phyloP scores from a whole-genome alignment of 768 basidiomycete genomes.

The Lactarius indigo region DNA sequence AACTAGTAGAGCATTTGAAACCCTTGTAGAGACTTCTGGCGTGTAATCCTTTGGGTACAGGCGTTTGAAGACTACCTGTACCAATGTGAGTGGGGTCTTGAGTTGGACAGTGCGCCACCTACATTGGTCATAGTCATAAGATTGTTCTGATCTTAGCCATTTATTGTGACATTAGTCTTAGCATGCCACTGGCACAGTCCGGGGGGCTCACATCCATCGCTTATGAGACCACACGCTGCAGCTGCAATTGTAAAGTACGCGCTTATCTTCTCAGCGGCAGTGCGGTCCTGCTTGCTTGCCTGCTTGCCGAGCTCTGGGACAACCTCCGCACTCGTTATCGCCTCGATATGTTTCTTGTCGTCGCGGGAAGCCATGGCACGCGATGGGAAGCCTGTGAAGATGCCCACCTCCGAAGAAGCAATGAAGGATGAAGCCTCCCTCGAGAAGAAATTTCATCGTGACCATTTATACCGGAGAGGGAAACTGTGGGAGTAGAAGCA shows the following conservation, averaged over 20 bases:
- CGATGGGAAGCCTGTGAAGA: neutral
- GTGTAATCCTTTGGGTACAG: conserved; percentile 66
- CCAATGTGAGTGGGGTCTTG: conserved; percentile 21
- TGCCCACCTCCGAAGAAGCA: neutral
- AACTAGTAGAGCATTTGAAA: conserved; percentile 67
- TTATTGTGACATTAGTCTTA: conserved; percentile 6
- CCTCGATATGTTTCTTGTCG: conserved; percentile 2
- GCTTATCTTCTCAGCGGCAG: conserved; percentile 43
- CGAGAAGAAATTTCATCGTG: neutral
- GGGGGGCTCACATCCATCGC: conserved; percentile 49
- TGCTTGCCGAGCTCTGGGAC: conserved; percentile 16
- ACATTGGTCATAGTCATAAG: conserved; percentile 70
- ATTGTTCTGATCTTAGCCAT: conserved; percentile 56
- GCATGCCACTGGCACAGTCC: conserved; percentile 1
- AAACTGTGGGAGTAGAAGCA: conserved; percentile 8
- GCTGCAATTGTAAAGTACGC: conserved; percentile 62
- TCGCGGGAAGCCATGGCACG: conserved; percentile 3
- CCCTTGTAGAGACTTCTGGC: conserved; percentile 56
- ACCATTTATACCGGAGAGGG: conserved; percentile 9
- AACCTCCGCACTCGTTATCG: neutral
- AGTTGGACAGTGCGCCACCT: conserved; percentile 15
- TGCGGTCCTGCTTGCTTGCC: neutral
- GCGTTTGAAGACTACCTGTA: conserved; percentile 59
- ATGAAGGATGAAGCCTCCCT: neutral
- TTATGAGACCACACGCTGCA: conserved; percentile 62